Evolutionary conservation across 169 alveolate genomes (phyloP).

Genomic region (Cryptosporidium parvum): DNA sequence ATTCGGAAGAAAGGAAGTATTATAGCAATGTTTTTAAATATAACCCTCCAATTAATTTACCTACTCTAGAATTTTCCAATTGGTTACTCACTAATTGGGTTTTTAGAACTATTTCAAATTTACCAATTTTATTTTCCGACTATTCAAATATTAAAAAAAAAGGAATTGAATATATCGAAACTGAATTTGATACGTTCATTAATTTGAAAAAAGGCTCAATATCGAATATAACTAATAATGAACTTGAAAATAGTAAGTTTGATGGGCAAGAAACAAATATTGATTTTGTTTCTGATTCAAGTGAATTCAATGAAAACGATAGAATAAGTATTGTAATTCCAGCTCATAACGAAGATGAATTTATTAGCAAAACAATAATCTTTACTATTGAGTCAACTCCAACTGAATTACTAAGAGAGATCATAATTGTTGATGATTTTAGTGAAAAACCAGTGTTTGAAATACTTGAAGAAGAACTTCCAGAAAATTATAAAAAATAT

Average conservation of each 20-base stretch:
- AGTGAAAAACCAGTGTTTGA: constrained; percentile 76
- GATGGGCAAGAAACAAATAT: neutral
- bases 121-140: constrained; percentile 5
- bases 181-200: constrained; percentile 57
- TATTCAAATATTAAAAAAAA: neutral
- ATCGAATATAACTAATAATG: neutral
- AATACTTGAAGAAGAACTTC: constrained; percentile 66
- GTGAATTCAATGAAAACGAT: constrained; percentile 21
- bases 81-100: constrained; percentile 49
- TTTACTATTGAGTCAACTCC: constrained; percentile 79
- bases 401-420: constrained; percentile 74
- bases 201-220: neutral
- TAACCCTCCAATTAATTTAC: constrained; percentile 26
- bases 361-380: constrained; percentile 69
- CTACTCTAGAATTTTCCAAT: constrained; percentile 27
- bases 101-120: constrained; percentile 17
- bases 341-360: constrained; percentile 81
- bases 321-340: constrained; percentile 78
- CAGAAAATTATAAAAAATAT: constrained; percentile 35
- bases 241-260: neutral
- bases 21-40: neutral
- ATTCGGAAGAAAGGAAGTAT: constrained; percentile 28
- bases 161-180: constrained; percentile 29
- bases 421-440: constrained; percentile 81
- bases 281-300: neutral